Percentiles rank a stretch among this genome's conserved stretches.
Evolutionary conservation across 2,329 filamentous ascomycete species (phyloP).

Genomic region (Ceratocystis lukuohia): DNA sequence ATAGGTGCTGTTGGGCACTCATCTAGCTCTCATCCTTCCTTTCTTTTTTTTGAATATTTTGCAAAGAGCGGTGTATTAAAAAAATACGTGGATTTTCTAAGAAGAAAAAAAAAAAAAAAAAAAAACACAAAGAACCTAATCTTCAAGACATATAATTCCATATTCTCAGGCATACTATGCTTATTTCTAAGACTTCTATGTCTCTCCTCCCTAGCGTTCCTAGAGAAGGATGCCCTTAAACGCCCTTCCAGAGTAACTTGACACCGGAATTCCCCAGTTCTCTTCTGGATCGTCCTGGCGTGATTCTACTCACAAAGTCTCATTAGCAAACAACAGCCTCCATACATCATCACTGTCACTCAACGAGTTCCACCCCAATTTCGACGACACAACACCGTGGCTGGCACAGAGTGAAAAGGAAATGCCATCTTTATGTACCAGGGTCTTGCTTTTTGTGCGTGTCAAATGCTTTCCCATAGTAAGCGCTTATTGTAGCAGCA

Average conservation of each 20-base stretch:
- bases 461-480: background rate
- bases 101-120: background rate
- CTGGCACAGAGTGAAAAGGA: background rate
- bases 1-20: background rate
- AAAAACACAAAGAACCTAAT: background rate
- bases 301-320: no score
- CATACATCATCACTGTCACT: conserved; percentile 1
- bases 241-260: background rate
- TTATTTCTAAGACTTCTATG: background rate
- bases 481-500: background rate
- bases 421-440: background rate
- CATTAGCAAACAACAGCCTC: background rate
- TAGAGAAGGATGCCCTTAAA: background rate
- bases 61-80: background rate
- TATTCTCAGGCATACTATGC: background rate
- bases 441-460: background rate
- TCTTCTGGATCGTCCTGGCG: background rate
- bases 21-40: background rate
- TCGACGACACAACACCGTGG: background rate
- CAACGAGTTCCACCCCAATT: background rate
- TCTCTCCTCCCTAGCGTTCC: background rate
- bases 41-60: background rate
- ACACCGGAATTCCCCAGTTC: background rate
- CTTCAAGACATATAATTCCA: background rate
- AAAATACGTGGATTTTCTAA: background rate